These are phyloP conservation scores for Porcisia hertigi DNA, from an alignment of 208 protist genomes.

Conservation along the genomic window DNA sequence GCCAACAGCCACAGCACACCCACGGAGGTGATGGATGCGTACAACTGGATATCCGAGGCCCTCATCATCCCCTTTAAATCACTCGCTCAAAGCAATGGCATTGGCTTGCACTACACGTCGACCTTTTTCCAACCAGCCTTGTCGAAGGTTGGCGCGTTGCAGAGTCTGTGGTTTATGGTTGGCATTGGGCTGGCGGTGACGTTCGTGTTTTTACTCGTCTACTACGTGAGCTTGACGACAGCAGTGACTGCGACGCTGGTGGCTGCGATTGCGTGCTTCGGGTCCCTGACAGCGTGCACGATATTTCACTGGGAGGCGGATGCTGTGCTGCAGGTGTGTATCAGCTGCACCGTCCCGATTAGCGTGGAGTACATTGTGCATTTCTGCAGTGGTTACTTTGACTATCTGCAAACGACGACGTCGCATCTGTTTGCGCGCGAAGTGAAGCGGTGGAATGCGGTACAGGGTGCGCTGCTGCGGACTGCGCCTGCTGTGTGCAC, in stretches of 20 bases:
- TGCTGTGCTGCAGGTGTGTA: slow-evolving; percentile 49
- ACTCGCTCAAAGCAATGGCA: neutral
- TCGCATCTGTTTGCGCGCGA: slow-evolving; percentile 55
- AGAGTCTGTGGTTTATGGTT: slow-evolving; percentile 49
- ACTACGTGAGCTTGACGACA: slow-evolving; percentile 42
- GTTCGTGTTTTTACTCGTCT: slow-evolving; percentile 39
- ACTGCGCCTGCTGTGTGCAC: slow-evolving; percentile 42
- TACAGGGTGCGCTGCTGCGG: slow-evolving; percentile 43
- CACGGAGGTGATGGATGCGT: slow-evolving; percentile 11
- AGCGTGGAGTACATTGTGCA: slow-evolving; percentile 56
- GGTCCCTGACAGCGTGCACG: slow-evolving; percentile 38
- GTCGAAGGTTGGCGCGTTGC: slow-evolving; percentile 27
- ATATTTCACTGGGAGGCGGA: slow-evolving; percentile 43
- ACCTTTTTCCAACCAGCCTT: slow-evolving; percentile 27
- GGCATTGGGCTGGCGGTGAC: slow-evolving; percentile 44
- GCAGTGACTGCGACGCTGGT: slow-evolving; percentile 33
- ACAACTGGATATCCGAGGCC: slow-evolving; percentile 19
- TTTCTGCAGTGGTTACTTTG: slow-evolving; percentile 54
- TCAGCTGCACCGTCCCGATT: slow-evolving; percentile 51
- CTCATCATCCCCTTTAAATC: neutral
- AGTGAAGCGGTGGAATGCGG: slow-evolving; percentile 33
- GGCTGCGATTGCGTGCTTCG: slow-evolving; percentile 44
- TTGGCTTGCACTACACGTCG: slow-evolving; percentile 29
- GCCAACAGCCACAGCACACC: slow-evolving; percentile 15
- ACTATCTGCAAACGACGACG: slow-evolving; percentile 64